These are phyloP conservation scores for Gossypium arboreum DNA, from an alignment of 345 rosid species.

Conservation along the genomic window DNA sequence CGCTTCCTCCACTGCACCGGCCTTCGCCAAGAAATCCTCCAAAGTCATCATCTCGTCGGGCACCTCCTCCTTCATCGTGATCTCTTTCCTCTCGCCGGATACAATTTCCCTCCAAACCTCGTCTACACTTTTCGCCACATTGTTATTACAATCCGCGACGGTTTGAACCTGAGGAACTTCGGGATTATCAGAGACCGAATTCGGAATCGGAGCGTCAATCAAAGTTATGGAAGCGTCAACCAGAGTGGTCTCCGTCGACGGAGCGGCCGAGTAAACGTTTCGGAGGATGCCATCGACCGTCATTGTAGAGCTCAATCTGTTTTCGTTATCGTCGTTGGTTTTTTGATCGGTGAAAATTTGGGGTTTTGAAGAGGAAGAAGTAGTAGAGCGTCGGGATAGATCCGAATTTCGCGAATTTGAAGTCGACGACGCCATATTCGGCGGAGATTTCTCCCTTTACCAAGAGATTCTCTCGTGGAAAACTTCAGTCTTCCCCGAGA, in stretches of 20 bases:
- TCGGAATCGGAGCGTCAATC: conserved; percentile 31
- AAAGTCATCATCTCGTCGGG: conserved; percentile 81
- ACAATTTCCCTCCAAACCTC: conserved; percentile 92
- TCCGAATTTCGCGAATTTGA: conserved; percentile 60
- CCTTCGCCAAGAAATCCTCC: conserved; percentile 83
- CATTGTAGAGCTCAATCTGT: conserved; percentile 32
- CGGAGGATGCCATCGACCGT: conserved; percentile 44
- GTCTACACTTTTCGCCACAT: conserved; percentile 44
- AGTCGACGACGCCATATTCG: conserved; percentile 65
- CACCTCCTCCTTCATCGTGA: conserved; percentile 68
- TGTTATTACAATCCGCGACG: conserved; percentile 8
- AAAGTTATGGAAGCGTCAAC: conserved; percentile 42
- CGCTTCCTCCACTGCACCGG: conserved; percentile 45
- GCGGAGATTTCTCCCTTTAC: conserved; percentile 10
- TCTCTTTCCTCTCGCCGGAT: conserved; percentile 49
- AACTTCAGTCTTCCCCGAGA: conserved; percentile 15
- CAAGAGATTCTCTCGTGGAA: conserved; percentile 16
- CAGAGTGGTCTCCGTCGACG: conserved; percentile 21
- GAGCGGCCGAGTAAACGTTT: conserved; percentile 25
- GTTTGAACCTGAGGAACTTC: conserved; percentile 23
- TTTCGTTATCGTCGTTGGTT: conserved; percentile 5
- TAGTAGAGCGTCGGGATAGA: conserved; percentile 46
- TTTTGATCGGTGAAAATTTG: conserved; percentile 24
- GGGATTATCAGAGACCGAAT: conserved; percentile 3
- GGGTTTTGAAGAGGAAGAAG: conserved; percentile 38